A percentile compares a stretch with the other conserved stretches of the same genome.
phyloP scores from a whole-genome alignment of 2,329 filamentous ascomycete species.

The Trichocomaceae sp. region DNA sequence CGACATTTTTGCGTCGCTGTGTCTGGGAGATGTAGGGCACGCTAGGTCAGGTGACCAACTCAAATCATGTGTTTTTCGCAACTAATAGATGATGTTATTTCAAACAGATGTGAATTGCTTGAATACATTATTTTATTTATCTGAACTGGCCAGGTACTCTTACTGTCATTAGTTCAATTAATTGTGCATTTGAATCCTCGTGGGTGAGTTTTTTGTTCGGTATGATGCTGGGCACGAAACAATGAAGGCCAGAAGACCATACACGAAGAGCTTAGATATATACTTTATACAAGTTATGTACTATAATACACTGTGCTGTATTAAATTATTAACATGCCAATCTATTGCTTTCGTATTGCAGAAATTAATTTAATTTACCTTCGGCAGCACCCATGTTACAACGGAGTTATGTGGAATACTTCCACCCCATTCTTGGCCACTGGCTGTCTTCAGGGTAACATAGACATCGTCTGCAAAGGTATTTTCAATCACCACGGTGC shows the following conservation, averaged over 20 bases:
- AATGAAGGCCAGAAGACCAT: neutral
- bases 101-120: neutral
- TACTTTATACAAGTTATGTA: neutral
- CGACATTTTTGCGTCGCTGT: neutral
- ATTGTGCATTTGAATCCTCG: neutral
- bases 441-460: slow-evolving; percentile 3
- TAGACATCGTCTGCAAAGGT: slow-evolving; percentile 4
- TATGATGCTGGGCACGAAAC: neutral
- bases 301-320: neutral
- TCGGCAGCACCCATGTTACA: slow-evolving; percentile 7
- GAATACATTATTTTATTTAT: neutral
- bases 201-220: neutral
- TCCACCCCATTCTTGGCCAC: slow-evolving; percentile 7
- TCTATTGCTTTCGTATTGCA: neutral
- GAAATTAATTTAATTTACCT: neutral
- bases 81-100: neutral
- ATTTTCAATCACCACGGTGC: slow-evolving; percentile 9
- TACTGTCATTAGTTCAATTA: neutral
- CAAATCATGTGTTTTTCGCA: neutral
- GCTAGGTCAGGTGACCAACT: neutral
- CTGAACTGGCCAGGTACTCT: neutral
- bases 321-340: neutral
- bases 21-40: neutral
- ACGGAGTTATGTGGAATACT: slow-evolving; percentile 3
- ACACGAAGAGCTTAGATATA: neutral